Conservation (phyloP, 768 basidiomycete genomes). For the Rhodocollybia butyracea region DNA sequence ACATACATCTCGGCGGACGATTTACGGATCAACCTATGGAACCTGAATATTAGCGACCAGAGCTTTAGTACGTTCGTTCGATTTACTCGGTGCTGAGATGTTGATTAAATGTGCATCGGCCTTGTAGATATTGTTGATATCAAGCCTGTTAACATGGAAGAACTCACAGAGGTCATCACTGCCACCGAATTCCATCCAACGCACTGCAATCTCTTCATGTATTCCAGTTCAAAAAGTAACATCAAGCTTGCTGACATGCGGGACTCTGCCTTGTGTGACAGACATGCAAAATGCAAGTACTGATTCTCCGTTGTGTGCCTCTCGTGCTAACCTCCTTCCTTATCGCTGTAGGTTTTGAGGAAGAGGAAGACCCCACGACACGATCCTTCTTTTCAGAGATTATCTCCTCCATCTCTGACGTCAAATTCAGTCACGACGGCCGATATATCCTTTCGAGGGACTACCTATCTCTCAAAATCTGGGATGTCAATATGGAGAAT, state of each 20-base stretch:
- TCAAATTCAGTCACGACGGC: conserved; percentile 97
- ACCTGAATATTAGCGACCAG: conserved; percentile 96
- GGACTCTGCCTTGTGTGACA: conserved; percentile 94
- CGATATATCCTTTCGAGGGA: conserved; percentile 96
- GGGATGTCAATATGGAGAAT: conserved; percentile 99
- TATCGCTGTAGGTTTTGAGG: conserved; percentile 79
- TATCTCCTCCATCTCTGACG: conserved; percentile 98
- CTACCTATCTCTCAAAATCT: conserved; percentile 97
- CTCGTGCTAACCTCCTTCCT: conserved; percentile 13
- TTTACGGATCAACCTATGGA: conserved; percentile 96
- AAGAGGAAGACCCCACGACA: conserved; percentile 95
- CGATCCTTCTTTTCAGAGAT: conserved; percentile 99
- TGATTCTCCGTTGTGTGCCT: not conserved
- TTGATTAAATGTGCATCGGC: conserved; percentile 2
- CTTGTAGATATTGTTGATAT: conserved; percentile 98
- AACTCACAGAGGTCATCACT: conserved; percentile 99
- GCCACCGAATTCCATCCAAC: conserved; percentile 98
- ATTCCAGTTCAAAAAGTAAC: conserved; percentile 98
- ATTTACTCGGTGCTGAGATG: not conserved
- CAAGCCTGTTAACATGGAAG: conserved; percentile 99
- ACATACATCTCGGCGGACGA: conserved; percentile 99
- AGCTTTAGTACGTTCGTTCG: conserved; percentile 82
- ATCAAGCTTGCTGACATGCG: conserved; percentile 99
- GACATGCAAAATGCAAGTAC: conserved; percentile 88
- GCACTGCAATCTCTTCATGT: conserved; percentile 99